Evolutionary conservation across 306 rosid genomes (phyloP).

Genomic region (Macrotyloma uniflorum): DNA sequence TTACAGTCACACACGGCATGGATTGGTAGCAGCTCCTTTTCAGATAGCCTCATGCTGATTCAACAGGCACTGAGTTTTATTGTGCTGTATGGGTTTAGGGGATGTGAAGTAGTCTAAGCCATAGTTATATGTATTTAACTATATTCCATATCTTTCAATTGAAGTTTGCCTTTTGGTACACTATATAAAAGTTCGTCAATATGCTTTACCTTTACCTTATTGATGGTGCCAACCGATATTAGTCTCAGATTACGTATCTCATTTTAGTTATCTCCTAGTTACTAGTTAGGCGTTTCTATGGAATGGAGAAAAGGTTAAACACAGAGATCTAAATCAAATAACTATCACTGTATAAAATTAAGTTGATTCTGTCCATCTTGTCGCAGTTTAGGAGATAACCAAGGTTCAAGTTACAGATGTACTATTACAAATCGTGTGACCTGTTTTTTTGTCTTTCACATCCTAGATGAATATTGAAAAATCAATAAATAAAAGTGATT

Average conservation of each 20-base stretch:
- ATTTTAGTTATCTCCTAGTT: not conserved
- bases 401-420: not conserved
- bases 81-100: slow-evolving; percentile 48
- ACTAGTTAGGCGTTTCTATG: not conserved
- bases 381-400: not conserved
- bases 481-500: not conserved
- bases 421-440: not conserved
- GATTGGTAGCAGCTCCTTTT: slow-evolving; percentile 39
- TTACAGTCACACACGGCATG: slow-evolving; percentile 30
- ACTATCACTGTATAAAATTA: not conserved
- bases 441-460: not conserved
- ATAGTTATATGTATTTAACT: slow-evolving; percentile 19
- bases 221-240: not conserved
- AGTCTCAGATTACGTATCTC: not conserved
- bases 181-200: not conserved
- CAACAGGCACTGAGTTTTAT: slow-evolving; percentile 38
- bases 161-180: not conserved
- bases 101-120: slow-evolving; percentile 38
- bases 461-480: not conserved
- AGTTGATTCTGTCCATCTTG: not conserved
- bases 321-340: not conserved
- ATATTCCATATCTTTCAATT: slow-evolving; percentile 15
- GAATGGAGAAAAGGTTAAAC: not conserved
- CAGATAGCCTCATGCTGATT: slow-evolving; percentile 32
- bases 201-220: not conserved